phyloP scores from a whole-genome alignment of 2,329 filamentous ascomycete genomes.

The Ceratocystis lukuohia region DNA sequence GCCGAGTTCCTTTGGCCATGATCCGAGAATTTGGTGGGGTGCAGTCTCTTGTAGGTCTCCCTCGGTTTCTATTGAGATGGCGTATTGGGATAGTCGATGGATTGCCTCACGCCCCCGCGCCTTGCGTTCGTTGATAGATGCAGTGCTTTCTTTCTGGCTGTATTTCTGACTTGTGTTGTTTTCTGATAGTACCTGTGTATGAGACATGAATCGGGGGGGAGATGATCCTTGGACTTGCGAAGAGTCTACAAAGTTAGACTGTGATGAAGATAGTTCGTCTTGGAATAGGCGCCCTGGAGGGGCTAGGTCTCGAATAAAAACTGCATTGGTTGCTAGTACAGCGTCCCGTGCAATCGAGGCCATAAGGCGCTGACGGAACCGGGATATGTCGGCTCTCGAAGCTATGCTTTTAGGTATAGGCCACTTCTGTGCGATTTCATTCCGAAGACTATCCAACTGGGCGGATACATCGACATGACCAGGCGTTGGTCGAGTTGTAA shows the following conservation, averaged over 20 bases:
- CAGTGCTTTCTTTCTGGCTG: neutral
- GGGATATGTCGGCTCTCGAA: neutral
- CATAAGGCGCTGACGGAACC: slow-evolving; percentile 1
- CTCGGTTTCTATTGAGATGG: slow-evolving; percentile 24
- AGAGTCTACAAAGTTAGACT: neutral
- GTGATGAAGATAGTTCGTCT: neutral
- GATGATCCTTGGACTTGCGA: neutral
- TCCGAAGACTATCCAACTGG: neutral
- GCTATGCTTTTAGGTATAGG: neutral
- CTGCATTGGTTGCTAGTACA: neutral
- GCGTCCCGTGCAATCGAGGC: slow-evolving; percentile 1
- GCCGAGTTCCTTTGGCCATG: slow-evolving; percentile 31
- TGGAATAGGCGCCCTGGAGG: neutral
- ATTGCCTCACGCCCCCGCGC: slow-evolving; percentile 23
- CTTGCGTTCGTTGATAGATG: slow-evolving; percentile 2
- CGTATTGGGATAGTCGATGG: slow-evolving; percentile 28
- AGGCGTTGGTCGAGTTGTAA: neutral
- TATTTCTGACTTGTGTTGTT: slow-evolving; percentile 1
- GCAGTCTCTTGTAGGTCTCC: slow-evolving; percentile 22
- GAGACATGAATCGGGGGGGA: neutral
- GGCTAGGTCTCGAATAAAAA: neutral
- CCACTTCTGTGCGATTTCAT: neutral
- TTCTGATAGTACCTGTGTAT: neutral
- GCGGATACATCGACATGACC: neutral
- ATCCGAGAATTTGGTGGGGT: slow-evolving; percentile 25